A percentile compares a stretch with the other conserved stretches of the same genome.
Conservation (phyloP, 2,329 filamentous ascomycete genomes). For the Ophiobolus disseminans region DNA sequence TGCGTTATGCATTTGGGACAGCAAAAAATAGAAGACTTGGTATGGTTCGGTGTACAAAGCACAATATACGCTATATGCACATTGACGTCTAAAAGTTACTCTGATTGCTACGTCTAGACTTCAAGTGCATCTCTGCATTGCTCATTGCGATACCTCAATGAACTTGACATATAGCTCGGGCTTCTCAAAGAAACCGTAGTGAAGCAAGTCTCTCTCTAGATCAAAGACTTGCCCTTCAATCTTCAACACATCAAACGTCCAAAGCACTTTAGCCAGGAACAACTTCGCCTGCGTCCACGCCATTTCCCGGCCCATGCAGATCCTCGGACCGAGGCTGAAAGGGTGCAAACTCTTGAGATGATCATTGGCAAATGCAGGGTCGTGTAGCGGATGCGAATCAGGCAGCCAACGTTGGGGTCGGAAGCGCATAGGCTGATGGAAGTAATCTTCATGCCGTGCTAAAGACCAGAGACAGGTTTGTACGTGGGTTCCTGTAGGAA, state of each 20-base stretch:
- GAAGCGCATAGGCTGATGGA: background rate
- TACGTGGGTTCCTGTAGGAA: constrained; percentile 2
- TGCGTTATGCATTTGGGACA: no score
- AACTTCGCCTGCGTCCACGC: background rate
- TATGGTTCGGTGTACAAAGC: no score
- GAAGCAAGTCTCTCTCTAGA: background rate
- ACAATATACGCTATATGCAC: no score
- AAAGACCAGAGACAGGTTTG: constrained; percentile 1
- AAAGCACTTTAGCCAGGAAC: background rate
- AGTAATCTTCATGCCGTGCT: background rate
- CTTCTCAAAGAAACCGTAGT: background rate
- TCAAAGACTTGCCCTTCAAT: background rate
- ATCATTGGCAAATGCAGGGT: background rate
- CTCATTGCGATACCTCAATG: background rate
- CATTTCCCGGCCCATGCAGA: background rate
- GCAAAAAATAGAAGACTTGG: no score
- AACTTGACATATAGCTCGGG: background rate
- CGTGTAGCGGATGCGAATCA: background rate
- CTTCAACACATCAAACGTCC: background rate
- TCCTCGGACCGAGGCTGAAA: background rate
- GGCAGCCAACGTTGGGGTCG: background rate
- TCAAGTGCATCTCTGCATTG: no score
- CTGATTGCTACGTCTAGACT: no score
- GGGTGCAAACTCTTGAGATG: background rate
- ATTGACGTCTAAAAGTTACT: no score